Percentiles rank a stretch among this genome's conserved stretches.
Conservation (phyloP, 768 basidiomycete species). For the Suillus tomentosus region DNA sequence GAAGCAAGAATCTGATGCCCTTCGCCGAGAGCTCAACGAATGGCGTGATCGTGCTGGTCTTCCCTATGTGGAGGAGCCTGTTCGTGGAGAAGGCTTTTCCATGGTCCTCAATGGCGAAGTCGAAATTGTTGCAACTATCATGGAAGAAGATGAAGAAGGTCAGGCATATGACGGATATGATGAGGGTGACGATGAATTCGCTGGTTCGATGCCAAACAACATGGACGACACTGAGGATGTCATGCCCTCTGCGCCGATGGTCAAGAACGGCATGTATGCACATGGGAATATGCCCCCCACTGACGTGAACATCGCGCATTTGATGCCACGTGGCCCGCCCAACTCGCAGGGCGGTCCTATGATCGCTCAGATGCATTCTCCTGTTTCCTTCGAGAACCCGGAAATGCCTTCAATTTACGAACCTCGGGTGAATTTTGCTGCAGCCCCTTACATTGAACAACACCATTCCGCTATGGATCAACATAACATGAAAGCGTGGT, state of each 20-base stretch:
- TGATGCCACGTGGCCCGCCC: conserved; percentile 26
- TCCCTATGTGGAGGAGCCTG: conserved; percentile 70
- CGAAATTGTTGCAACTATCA: conserved; percentile 56
- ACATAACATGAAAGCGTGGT: conserved; percentile 29
- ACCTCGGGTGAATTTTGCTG: conserved; percentile 36
- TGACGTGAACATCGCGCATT: conserved; percentile 27
- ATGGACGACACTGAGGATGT: conserved; percentile 36
- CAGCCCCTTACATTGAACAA: conserved; percentile 23
- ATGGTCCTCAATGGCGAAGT: conserved; percentile 73
- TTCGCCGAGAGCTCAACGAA: conserved; percentile 90
- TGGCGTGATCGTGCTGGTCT: conserved; percentile 83
- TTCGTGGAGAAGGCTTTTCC: conserved; percentile 69
- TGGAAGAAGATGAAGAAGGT: conserved; percentile 58
- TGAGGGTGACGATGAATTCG: conserved; percentile 44
- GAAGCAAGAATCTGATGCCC: conserved; percentile 81
- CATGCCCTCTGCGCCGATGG: conserved; percentile 30
- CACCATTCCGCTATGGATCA: conserved; percentile 20
- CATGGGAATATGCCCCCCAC: conserved; percentile 37
- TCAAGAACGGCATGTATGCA: conserved; percentile 37
- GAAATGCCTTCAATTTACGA: conserved; percentile 49
- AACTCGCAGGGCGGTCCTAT: conserved; percentile 40
- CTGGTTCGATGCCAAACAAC: conserved; percentile 25
- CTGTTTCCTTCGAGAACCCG: conserved; percentile 55
- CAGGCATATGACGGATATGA: conserved; percentile 41
- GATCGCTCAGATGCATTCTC: conserved; percentile 45